Base-by-base conservation (phyloP, 208 protist species). In the Acanthamoeba lugdunensis region DNA sequence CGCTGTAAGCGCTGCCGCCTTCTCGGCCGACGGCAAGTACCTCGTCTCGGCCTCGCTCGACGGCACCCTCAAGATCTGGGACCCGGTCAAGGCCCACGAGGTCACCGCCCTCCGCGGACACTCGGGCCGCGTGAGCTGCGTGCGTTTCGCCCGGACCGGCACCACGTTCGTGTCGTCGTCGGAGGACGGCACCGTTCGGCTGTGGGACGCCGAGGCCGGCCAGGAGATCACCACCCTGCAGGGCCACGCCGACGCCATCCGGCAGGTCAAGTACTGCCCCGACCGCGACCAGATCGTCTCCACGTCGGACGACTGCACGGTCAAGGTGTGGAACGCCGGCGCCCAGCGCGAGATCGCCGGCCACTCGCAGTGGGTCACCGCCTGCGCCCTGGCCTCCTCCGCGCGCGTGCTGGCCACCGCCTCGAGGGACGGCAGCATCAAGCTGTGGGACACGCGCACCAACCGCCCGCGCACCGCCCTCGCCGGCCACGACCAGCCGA, bases 21-120 rank as follows among this genome's bases (percentile, higher is more conserved):
- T 95, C 61, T 95, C 90, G 8, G 30, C 69, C 6, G 82, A 95
- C 79, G 96, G 96, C 33, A 30, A 89, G 2, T 63, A 95, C 41
- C 37, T 97, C 75, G 95, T 94, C 13, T 94, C 96, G 13, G 18
- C 56, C 9, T 94, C 85, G 2, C 73, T 95, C 45, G 96, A 97
- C 93, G 73, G 81, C 25, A 96, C 95, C 4, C n/a, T 96, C 9
- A 95, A 95, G 45, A 37, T 97, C 14, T 97, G 96, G 96, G 93
- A 96, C 45, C 58, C 94, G 16, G 45, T 61, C 48, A 94, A 71
- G 65, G 65, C 33, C 18, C 58, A 56, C 28, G n/a, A 93, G 25
- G 7, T 96, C 33, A 63, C n/a, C 8, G 93, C 73, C 75, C n/a
- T 96, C 1, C 61, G 45, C 45, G 95, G 94, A 8, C 95, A 96